Conservation (phyloP, 2,329 filamentous ascomycete species). For the Fusarium penzigii region DNA sequence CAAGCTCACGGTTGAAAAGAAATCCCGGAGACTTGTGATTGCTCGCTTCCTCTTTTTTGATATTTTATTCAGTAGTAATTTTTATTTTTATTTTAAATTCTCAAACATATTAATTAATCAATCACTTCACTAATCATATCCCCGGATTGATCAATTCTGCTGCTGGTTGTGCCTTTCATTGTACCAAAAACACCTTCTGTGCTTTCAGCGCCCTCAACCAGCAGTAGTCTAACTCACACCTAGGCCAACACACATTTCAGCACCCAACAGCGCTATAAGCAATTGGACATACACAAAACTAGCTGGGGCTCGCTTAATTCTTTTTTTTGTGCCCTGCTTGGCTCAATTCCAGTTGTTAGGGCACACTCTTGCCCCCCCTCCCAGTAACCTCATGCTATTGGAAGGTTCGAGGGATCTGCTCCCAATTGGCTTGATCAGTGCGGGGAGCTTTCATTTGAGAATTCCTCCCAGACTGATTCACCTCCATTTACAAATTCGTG, state of each 20-base stretch:
- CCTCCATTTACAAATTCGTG: neutral
- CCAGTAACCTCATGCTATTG: neutral
- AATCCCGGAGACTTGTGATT: slow-evolving; percentile 12
- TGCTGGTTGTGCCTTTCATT: no score
- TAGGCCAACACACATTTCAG: neutral
- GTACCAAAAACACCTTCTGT: no score
- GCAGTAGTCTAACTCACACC: neutral
- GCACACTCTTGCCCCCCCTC: neutral
- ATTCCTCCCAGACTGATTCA: no score
- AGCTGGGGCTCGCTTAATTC: neutral
- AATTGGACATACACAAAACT: neutral
- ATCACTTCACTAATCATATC: neutral
- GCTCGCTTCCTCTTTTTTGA: neutral
- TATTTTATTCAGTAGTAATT: neutral
- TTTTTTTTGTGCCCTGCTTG: neutral
- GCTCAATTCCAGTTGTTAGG: neutral
- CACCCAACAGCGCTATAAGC: neutral
- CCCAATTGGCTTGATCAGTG: neutral
- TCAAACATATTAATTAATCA: neutral
- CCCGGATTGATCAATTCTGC: no score
- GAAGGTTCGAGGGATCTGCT: neutral
- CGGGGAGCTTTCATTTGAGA: neutral
- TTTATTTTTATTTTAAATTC: neutral
- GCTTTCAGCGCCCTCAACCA: neutral
- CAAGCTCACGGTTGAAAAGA: slow-evolving; percentile 20